Conservation (phyloP, 306 rosid genomes). For the Sesbania bispinosa region DNA sequence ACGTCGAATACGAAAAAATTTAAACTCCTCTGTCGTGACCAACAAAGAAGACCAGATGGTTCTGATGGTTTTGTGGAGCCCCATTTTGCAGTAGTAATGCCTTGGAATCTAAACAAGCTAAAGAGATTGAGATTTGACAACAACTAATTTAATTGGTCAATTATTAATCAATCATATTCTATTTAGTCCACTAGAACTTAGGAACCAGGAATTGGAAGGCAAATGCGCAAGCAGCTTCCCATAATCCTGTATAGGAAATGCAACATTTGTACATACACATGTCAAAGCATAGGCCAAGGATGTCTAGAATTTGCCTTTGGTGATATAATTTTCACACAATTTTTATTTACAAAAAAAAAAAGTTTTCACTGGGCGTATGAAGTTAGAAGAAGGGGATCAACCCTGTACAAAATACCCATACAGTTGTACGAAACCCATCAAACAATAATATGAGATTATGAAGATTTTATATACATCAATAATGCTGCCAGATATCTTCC, state of each 20-base stretch:
- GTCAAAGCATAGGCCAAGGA: background rate
- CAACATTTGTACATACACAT: conserved; percentile 7
- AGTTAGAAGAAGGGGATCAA: conserved; percentile 17
- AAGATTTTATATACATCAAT: too few species aligned
- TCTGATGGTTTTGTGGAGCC: too few species aligned
- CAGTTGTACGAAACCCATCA: background rate
- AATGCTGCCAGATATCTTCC: too few species aligned
- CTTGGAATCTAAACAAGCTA: too few species aligned
- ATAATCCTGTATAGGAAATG: background rate
- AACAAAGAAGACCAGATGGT: too few species aligned
- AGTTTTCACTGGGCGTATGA: background rate
- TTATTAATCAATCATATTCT: background rate
- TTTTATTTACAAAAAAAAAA: background rate
- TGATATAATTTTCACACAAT: background rate
- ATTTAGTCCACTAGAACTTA: background rate
- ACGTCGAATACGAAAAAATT: too few species aligned
- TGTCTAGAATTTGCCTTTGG: conserved; percentile 12
- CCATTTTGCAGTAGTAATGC: too few species aligned
- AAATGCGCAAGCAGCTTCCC: conserved; percentile 34
- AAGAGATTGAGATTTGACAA: too few species aligned
- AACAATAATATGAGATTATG: too few species aligned
- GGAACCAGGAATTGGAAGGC: conserved; percentile 23
- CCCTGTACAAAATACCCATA: conserved; percentile 21
- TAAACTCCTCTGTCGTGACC: too few species aligned
- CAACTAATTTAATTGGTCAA: too few species aligned